phyloP scores from a whole-genome alignment of 2,329 filamentous ascomycete species.

The Fusarium longipes region DNA sequence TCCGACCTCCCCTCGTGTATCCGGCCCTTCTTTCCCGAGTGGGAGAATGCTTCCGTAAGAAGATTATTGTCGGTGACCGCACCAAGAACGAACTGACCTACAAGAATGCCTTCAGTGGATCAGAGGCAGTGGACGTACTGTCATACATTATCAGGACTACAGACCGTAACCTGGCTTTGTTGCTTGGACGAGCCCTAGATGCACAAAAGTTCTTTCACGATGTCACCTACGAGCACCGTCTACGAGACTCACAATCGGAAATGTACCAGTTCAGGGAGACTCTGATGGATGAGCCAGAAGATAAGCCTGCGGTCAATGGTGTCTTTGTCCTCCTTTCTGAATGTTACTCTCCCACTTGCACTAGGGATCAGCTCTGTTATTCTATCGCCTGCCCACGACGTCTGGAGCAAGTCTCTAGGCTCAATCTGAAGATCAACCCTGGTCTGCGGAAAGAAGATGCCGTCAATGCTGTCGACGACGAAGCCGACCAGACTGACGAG shows the following conservation, averaged over 20 bases:
- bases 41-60: slow-evolving; percentile 89
- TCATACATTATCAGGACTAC: slow-evolving; percentile 97
- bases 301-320: slow-evolving; percentile 82
- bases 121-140: slow-evolving; percentile 94
- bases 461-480: slow-evolving; percentile 77
- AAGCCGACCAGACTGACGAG: slow-evolving; percentile 85
- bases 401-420: slow-evolving; percentile 91
- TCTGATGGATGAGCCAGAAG: slow-evolving; percentile 83
- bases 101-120: slow-evolving; percentile 95
- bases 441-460: slow-evolving; percentile 77
- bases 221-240: slow-evolving; percentile 95
- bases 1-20: slow-evolving; percentile 86
- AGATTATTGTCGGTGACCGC: slow-evolving; percentile 85
- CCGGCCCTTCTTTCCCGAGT: slow-evolving; percentile 94
- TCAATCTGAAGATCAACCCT: slow-evolving; percentile 93
- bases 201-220: slow-evolving; percentile 99
- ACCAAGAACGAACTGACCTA: slow-evolving; percentile 98
- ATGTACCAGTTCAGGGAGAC: slow-evolving; percentile 98
- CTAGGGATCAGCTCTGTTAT: slow-evolving; percentile 93
- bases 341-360: slow-evolving; percentile 98
- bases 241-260: slow-evolving; percentile 93
- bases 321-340: slow-evolving; percentile 97
- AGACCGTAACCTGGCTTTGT: slow-evolving; percentile 90
- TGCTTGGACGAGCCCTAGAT: slow-evolving; percentile 91
- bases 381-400: slow-evolving; percentile 96